Evolutionary conservation across 1,284 basidiomycete genomes (phyloP).

Genomic region (Tilletia caries): DNA sequence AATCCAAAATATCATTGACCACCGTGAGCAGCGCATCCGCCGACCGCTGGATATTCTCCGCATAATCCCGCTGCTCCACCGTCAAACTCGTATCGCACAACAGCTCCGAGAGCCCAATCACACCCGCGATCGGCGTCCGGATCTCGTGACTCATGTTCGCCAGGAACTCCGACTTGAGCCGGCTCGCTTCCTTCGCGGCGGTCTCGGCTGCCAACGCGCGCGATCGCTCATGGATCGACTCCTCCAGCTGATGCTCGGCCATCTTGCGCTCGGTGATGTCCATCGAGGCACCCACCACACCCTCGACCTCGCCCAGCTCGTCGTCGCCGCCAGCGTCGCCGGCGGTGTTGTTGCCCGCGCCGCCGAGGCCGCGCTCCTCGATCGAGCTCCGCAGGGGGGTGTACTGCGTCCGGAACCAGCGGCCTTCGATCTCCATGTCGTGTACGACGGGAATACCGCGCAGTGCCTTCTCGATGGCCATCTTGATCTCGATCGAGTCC

Average conservation of each 20-base stretch:
- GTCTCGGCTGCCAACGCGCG: conserved; percentile 51
- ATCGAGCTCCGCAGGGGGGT: conserved; percentile 29
- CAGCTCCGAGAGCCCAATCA: conserved; percentile 54
- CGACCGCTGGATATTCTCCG: conserved; percentile 55
- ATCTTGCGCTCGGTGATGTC: conserved; percentile 53
- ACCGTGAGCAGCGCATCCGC: conserved; percentile 57
- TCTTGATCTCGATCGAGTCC: conserved; percentile 38
- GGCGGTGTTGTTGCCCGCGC: not conserved
- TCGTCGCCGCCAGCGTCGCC: not conserved
- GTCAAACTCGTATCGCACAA: conserved; percentile 21
- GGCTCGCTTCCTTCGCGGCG: conserved; percentile 58
- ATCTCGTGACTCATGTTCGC: conserved; percentile 57
- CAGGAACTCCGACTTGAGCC: conserved; percentile 57
- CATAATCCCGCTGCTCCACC: conserved; percentile 55
- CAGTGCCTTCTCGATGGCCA: conserved; percentile 37
- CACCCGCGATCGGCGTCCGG: conserved; percentile 55
- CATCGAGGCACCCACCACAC: conserved; percentile 54
- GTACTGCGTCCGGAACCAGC: conserved; percentile 48
- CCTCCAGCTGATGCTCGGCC: conserved; percentile 47
- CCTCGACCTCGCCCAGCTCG: conserved; percentile 32
- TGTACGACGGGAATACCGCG: conserved; percentile 41
- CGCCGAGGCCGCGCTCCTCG: not conserved
- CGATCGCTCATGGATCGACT: conserved; percentile 49
- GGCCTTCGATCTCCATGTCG: conserved; percentile 47
- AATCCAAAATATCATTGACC: conserved; percentile 58